Evolutionary conservation across 2,329 filamentous ascomycete genomes (phyloP), one percentile per base, ranked within the genome.

Genomic region (Aschersonia sp.): DNA sequence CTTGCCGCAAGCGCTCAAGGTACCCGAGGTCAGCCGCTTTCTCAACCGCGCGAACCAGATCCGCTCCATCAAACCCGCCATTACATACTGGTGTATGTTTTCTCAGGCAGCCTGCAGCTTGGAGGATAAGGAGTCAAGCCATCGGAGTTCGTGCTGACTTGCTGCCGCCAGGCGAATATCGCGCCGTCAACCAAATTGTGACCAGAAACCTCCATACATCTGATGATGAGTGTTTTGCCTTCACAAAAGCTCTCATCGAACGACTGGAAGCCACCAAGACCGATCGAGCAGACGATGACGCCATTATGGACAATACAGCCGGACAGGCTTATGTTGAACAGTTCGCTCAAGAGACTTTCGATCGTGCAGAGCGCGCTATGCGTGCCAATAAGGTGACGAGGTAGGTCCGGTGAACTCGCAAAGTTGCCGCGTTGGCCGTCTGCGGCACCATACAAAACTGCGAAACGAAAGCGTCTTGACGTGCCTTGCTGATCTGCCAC

Each of bases 241-340:
- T 87, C 65, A 95, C 90, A 1, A 85, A 81, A 45, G 73, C 73
- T 30, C 69, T 97, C 56, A 92, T 98, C 81, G 89, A 97, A 66
- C 88, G 85, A 67, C 74, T 98, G 55, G 92, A 98, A 66, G 46
- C 57, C 4, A 66, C 64, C 43, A 67, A 67, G 58, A 69, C 69
- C 9, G 77, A 85, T 49, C 80, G 90, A 58, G 72, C 80, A 8
- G 73, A 77, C 44, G 86, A 97, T 58, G 87, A 94, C 60, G 85
- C 88, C 12, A 81, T 97, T 47, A 73, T 78, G 5, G 90, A 97
- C 64, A 89, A 96, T 56, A 70, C 81, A 1, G 87, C 85, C 4
- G 90, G 87, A 1, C 87, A 89, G 64, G 88, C 87, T 47, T 95
- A 95, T 57, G 83, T 97, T 44, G 89, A 97, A 64, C 85, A 95